A percentile compares a stretch with the other conserved stretches of the same genome.
phyloP scores from a whole-genome alignment of 441 rosid species.

The Erysimum pusillum region DNA sequence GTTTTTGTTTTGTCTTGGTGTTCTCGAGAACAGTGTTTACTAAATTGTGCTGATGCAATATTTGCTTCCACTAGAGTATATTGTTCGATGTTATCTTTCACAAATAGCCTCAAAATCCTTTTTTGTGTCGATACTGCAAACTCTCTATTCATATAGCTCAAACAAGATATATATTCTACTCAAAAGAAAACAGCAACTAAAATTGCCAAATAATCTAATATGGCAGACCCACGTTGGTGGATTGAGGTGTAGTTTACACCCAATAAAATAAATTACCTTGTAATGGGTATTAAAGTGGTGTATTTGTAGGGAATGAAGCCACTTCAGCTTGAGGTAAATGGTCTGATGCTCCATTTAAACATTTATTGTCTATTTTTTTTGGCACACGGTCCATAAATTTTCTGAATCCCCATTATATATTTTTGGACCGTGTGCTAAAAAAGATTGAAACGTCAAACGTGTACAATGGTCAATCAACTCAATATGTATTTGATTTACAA shows the following conservation, averaged over 20 bases:
- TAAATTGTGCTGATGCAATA: slow-evolving; percentile 18
- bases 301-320: not conserved
- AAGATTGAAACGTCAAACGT: not conserved
- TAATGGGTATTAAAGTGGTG: not conserved
- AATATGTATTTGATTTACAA: not conserved
- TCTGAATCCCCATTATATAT: too few relatives aligned
- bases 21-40: slow-evolving; percentile 9
- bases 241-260: not conserved
- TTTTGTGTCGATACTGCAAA: not conserved
- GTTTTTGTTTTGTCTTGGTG: not conserved
- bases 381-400: not conserved
- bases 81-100: not conserved
- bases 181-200: not conserved
- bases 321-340: not conserved
- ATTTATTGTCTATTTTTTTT: not conserved
- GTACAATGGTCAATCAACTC: not conserved
- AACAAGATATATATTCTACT: not conserved
- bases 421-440: too few relatives aligned
- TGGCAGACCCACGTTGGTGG: slow-evolving; percentile 6
- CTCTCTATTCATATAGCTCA: not conserved
- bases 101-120: not conserved
- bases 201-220: not conserved
- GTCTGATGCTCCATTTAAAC: not conserved
- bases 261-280: not conserved
- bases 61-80: slow-evolving; percentile 3